These are phyloP conservation scores for Macrocybe gigantea DNA, from an alignment of 768 basidiomycete species.

Conservation along the genomic window DNA sequence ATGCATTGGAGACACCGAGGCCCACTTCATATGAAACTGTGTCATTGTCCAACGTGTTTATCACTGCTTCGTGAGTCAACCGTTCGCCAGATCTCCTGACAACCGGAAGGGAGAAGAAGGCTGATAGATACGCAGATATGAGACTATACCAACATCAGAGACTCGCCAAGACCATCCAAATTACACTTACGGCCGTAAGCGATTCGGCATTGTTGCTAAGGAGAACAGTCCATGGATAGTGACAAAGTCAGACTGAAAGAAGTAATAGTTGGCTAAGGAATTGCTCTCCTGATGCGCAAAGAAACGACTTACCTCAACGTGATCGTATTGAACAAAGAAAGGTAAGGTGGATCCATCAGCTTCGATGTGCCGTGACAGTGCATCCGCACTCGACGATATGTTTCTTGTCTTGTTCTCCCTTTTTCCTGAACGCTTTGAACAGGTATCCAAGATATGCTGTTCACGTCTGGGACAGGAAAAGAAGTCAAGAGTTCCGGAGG, in stretches of 20 bases:
- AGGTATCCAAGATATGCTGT: slow-evolving; percentile 89
- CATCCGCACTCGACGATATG: slow-evolving; percentile 23
- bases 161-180: not conserved
- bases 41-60: slow-evolving; percentile 84
- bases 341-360: slow-evolving; percentile 64
- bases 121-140: slow-evolving; percentile 67
- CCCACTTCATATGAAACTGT: slow-evolving; percentile 82
- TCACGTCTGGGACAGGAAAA: slow-evolving; percentile 90
- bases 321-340: slow-evolving; percentile 92
- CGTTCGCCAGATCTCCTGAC: slow-evolving; percentile 60
- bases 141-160: slow-evolving; percentile 40
- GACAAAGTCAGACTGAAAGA: slow-evolving; percentile 83
- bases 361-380: slow-evolving; percentile 58
- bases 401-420: slow-evolving; percentile 34
- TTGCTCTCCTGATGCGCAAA: not conserved
- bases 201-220: slow-evolving; percentile 61
- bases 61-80: slow-evolving; percentile 83
- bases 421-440: slow-evolving; percentile 59
- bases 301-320: slow-evolving; percentile 61
- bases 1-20: slow-evolving; percentile 58
- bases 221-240: slow-evolving; percentile 77
- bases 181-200: slow-evolving; percentile 64
- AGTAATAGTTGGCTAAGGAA: slow-evolving; percentile 2
- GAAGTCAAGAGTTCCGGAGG: slow-evolving; percentile 73
- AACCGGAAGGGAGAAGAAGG: slow-evolving; percentile 89